Evolutionary conservation across 345 rosid genomes (phyloP).

Genomic region (Eucalyptus globulus): DNA sequence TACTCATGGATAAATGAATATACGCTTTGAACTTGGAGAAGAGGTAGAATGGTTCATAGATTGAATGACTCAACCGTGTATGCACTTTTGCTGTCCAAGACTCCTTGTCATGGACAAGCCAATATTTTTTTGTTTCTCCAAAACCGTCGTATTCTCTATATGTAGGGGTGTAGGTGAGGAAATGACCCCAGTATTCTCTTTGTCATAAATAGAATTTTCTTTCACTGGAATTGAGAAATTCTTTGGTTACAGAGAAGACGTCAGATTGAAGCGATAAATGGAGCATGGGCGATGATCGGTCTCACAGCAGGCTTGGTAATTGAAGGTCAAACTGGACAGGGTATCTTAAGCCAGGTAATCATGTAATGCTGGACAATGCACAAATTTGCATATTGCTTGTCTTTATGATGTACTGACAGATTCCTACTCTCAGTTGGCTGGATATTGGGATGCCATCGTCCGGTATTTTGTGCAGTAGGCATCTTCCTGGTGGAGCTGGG

Average conservation of each 20-base stretch:
- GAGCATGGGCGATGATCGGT: slow-evolving; percentile 94
- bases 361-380: background rate
- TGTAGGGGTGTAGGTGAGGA: background rate
- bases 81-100: background rate
- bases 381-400: background rate
- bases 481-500: background rate
- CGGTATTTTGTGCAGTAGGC: slow-evolving; percentile 18
- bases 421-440: slow-evolving; percentile 38
- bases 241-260: slow-evolving; percentile 42
- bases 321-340: slow-evolving; percentile 79
- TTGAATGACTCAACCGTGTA: background rate
- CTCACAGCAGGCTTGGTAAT: slow-evolving; percentile 64
- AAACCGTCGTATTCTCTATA: background rate
- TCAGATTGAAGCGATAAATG: slow-evolving; percentile 83
- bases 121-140: background rate
- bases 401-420: background rate
- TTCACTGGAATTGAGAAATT: background rate
- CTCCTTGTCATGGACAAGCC: background rate
- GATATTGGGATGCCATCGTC: slow-evolving; percentile 47
- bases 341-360: slow-evolving; percentile 59
- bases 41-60: background rate
- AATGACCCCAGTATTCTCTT: background rate
- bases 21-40: background rate
- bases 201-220: background rate
- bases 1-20: background rate